phyloP scores from a whole-genome alignment of 352 stramenopile genomes.

The Blastocystis sp. region DNA sequence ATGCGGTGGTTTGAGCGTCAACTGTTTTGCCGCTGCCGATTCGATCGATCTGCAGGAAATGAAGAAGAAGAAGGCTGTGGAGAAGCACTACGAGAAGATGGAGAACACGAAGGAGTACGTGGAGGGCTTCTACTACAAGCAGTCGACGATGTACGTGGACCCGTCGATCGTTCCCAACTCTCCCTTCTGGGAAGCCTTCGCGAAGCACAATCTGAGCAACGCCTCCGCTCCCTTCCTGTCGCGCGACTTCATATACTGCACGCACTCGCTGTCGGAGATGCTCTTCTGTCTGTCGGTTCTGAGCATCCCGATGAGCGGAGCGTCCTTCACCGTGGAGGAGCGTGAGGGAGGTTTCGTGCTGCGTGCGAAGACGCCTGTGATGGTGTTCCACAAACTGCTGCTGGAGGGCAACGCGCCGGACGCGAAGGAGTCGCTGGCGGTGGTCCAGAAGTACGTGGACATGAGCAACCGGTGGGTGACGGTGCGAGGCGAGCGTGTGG shows the following conservation, averaged over 20 bases:
- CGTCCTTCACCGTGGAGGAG: background rate
- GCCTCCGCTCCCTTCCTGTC: conserved; percentile 62
- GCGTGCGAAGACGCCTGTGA: conserved; percentile 56
- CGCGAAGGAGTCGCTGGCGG: conserved; percentile 59
- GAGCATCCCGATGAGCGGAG: conserved; percentile 58
- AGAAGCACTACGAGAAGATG: conserved; percentile 50
- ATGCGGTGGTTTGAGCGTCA: no score
- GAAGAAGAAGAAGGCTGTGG: conserved; percentile 59
- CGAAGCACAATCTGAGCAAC: conserved; percentile 59
- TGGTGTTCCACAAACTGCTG: conserved; percentile 63
- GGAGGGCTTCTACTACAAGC: conserved; percentile 55
- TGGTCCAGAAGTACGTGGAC: conserved; percentile 64
- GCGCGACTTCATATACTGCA: conserved; percentile 64
- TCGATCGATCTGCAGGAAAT: background rate
- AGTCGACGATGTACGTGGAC: background rate
- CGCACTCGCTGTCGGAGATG: conserved; percentile 63
- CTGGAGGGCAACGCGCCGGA: conserved; percentile 58
- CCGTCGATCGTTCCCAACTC: conserved; percentile 2
- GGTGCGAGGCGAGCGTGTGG: conserved; percentile 24
- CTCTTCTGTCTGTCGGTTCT: conserved; percentile 66
- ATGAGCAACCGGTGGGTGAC: conserved; percentile 41
- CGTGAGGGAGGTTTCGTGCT: background rate
- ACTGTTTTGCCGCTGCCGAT: no score
- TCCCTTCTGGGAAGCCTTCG: conserved; percentile 67
- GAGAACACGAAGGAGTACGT: conserved; percentile 55